Conservation (phyloP, 106 monocot genomes). For the Dendrobium catenatum region DNA sequence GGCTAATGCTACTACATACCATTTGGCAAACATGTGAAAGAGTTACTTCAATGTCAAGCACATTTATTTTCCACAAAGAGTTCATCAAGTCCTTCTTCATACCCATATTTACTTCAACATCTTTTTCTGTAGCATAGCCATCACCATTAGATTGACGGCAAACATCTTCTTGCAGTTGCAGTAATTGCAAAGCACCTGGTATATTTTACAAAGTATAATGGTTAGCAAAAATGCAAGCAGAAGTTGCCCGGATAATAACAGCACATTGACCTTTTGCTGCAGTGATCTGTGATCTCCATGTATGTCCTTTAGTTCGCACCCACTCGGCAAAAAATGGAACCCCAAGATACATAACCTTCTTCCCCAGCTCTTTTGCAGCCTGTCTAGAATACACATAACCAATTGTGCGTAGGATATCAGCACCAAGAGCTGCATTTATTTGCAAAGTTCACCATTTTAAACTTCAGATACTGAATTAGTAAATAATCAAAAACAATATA, state of each 20-base stretch:
- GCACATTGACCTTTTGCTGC: slow-evolving; percentile 68
- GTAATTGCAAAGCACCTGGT: slow-evolving; percentile 69
- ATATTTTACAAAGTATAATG: slow-evolving; percentile 11
- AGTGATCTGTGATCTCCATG: slow-evolving; percentile 74
- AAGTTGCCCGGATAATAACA: background rate
- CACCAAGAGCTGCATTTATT: slow-evolving; percentile 53
- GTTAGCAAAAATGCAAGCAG: background rate
- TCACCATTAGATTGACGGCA: slow-evolving; percentile 49
- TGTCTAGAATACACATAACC: slow-evolving; percentile 79
- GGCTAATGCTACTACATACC: slow-evolving; percentile 29
- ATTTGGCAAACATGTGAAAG: slow-evolving; percentile 67
- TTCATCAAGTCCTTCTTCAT: slow-evolving; percentile 65
- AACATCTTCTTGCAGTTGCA: slow-evolving; percentile 77
- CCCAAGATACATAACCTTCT: slow-evolving; percentile 66
- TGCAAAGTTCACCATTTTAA: background rate
- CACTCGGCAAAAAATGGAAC: slow-evolving; percentile 83
- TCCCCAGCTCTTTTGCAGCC: slow-evolving; percentile 84
- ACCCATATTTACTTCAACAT: slow-evolving; percentile 41
- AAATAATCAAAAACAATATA: background rate
- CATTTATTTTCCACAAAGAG: slow-evolving; percentile 84
- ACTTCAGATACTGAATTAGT: background rate
- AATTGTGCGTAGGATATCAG: slow-evolving; percentile 61
- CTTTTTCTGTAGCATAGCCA: slow-evolving; percentile 29
- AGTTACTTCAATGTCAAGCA: slow-evolving; percentile 82
- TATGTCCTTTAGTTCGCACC: slow-evolving; percentile 75